Evolutionary conservation across 2,329 filamentous ascomycete species (phyloP).

Genomic region (Dactylellina drechsleri): DNA sequence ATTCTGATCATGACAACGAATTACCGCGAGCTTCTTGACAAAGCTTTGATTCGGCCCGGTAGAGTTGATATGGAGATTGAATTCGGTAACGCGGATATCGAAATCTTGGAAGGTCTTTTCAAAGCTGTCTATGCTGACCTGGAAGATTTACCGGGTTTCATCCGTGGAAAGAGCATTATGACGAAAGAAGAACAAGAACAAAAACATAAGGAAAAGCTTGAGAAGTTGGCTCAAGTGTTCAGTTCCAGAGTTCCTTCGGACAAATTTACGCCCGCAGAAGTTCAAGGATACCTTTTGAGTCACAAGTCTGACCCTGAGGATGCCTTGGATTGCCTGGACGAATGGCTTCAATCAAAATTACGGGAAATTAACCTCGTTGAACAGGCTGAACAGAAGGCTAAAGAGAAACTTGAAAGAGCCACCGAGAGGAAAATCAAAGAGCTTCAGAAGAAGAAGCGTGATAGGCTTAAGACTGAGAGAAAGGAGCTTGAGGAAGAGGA

Average conservation of each 20-base stretch:
- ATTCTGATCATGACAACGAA: constrained; percentile 60
- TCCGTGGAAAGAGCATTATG: constrained; percentile 56
- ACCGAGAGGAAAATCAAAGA: constrained; percentile 61
- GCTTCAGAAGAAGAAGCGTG: constrained; percentile 60
- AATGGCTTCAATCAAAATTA: constrained; percentile 66
- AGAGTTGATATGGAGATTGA: constrained; percentile 66
- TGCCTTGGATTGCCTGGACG: constrained; percentile 65
- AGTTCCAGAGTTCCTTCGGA: constrained; percentile 66
- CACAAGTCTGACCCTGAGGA: constrained; percentile 67
- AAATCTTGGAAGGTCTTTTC: constrained; percentile 69
- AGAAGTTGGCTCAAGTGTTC: constrained; percentile 65
- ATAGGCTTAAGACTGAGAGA: constrained; percentile 64
- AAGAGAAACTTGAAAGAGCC: constrained; percentile 65
- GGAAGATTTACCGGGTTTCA: constrained; percentile 59
- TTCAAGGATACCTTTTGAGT: constrained; percentile 70
- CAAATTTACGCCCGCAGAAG: constrained; percentile 71
- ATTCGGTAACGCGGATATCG: constrained; percentile 68
- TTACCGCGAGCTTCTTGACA: constrained; percentile 58
- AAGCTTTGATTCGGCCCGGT: constrained; percentile 59
- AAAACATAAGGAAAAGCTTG: constrained; percentile 62
- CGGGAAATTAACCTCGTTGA: constrained; percentile 71
- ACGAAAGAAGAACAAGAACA: constrained; percentile 61
- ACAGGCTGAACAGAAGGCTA: constrained; percentile 76
- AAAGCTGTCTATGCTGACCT: constrained; percentile 67
- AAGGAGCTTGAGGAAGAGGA: constrained; percentile 63